Percentiles rank a stretch among this genome's conserved stretches.
Conservation (phyloP, 176 grass and related monocot genomes). For the Themeda triandra region DNA sequence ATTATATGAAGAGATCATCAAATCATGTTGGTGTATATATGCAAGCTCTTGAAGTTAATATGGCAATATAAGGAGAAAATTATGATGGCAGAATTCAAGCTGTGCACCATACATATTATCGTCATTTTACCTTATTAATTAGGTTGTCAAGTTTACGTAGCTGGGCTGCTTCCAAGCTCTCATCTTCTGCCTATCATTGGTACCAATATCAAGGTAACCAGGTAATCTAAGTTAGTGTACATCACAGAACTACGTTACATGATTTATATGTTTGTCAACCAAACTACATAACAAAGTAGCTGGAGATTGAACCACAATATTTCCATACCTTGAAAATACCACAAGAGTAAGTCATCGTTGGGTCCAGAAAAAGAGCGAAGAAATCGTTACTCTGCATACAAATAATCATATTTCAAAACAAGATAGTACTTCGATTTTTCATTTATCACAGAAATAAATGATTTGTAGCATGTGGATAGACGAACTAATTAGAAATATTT, state of each 20-base stretch:
- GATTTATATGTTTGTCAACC: constrained; percentile 8
- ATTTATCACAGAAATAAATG: not conserved
- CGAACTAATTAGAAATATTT: not conserved
- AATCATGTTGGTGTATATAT: too few species aligned
- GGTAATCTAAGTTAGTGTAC: not conserved
- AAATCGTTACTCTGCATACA: constrained; percentile 66
- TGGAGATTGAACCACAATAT: not conserved
- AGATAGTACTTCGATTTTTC: not conserved
- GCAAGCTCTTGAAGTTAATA: too few species aligned
- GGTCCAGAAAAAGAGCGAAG: constrained; percentile 76
- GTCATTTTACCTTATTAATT: constrained; percentile 47
- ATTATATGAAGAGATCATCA: too few species aligned
- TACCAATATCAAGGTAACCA: not conserved
- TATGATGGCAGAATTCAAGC: not conserved
- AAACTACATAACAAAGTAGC: too few species aligned
- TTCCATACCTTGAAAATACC: constrained; percentile 60
- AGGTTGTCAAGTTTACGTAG: constrained; percentile 45
- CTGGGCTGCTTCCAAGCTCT: constrained; percentile 64
- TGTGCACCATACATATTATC: not conserved
- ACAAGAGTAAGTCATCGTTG: constrained; percentile 83
- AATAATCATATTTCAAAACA: not conserved
- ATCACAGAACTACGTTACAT: not conserved
- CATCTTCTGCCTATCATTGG: constrained; percentile 47
- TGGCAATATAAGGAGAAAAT: not conserved
- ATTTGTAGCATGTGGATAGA: not conserved